These are phyloP conservation scores for Candida khao-thaluensis DNA, from an alignment of 805 yeast genomes.

Conservation along the genomic window DNA sequence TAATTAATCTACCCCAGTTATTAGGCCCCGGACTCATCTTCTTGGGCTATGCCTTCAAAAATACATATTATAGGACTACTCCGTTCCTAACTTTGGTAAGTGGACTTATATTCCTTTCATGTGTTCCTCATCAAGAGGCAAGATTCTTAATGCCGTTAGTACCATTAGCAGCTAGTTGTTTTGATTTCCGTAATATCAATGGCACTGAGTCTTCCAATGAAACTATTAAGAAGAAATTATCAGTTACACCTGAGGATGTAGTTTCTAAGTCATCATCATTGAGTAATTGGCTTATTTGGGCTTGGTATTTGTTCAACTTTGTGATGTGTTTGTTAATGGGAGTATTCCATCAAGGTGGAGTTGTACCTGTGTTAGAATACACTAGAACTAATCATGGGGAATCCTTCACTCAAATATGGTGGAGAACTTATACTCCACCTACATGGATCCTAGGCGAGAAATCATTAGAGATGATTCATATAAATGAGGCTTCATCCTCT, in stretches of 20 bases:
- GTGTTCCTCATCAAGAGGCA: conserved; percentile 91
- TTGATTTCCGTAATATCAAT: conserved; percentile 36
- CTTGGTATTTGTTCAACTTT: conserved; percentile 68
- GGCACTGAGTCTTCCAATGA: conserved; percentile 12
- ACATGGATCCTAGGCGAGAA: conserved; percentile 65
- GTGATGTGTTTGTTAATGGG: conserved; percentile 70
- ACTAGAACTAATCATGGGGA: conserved; percentile 21
- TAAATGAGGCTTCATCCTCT: conserved; percentile 9
- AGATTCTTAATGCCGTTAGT: conserved; percentile 78
- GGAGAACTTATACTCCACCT: conserved; percentile 95
- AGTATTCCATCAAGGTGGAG: conserved; percentile 84
- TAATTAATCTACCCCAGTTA: conserved; percentile 75
- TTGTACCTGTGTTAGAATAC: conserved; percentile 60
- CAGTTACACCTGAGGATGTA: conserved; percentile 12
- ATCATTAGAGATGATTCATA: conserved; percentile 6
- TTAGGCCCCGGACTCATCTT: conserved; percentile 71
- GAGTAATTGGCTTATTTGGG: conserved; percentile 23
- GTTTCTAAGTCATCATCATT: conserved; percentile 7
- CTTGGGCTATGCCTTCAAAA: conserved; percentile 36
- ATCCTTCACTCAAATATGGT: conserved; percentile 61
- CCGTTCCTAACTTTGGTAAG: conserved; percentile 62
- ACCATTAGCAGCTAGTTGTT: conserved; percentile 65
- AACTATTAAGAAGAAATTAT: conserved; percentile 10
- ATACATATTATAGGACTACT: conserved; percentile 45
- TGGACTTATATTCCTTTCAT: conserved; percentile 60